Evolutionary conservation across 768 basidiomycete genomes (phyloP), one percentile per base, ranked within the genome.

Genomic region (Nevesoporus exiguus): DNA sequence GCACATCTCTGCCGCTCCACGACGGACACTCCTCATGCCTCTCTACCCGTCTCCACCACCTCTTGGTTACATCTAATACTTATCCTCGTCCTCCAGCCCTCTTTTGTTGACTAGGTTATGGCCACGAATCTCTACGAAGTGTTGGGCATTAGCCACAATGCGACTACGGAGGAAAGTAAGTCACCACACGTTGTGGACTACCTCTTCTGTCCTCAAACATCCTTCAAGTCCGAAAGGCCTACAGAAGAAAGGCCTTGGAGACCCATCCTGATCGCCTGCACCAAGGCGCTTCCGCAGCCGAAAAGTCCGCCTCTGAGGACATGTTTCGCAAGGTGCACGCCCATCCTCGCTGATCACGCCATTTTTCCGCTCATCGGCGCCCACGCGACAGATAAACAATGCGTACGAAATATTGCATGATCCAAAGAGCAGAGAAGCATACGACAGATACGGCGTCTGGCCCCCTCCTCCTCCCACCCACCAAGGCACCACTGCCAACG

Each of bases 221-320:
- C 29, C 39, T 40, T 22, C 34, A 57, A 91, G 88, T 91, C 58
- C 81, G 86, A 56, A 88, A 80, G 61, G 89, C 89, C n/a, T 91
- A 91, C 76, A 84, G 80, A 68, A 82, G 76, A 70, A 79, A 73
- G 63, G 89, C 89, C 3, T 65, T 91, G 25, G 74, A 82, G 52
- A 91, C 87, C 3, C 89, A 91, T 65, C 89, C 89, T 6, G 89
- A 91, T 63, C 76, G 89, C 41, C 74, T 88, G 2, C 77, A 80
- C 5, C 80, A 73, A 37, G 76, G 76, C 15, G 76, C 78, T n/a
- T 80, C 83, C 25, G 59, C 75, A 13, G 78, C 76, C 8, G 78
- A 89, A n/a, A 90, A 84, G 65, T 65, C 76, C 8, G 56, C 62
- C 0, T 79, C 86, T 6, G 86, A 84, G 62, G 89, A 90, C 51